Evolutionary conservation across 108 stramenopile species (phyloP), one percentile per base, ranked within the genome.

Genomic region (Cylindrotheca closterium): DNA sequence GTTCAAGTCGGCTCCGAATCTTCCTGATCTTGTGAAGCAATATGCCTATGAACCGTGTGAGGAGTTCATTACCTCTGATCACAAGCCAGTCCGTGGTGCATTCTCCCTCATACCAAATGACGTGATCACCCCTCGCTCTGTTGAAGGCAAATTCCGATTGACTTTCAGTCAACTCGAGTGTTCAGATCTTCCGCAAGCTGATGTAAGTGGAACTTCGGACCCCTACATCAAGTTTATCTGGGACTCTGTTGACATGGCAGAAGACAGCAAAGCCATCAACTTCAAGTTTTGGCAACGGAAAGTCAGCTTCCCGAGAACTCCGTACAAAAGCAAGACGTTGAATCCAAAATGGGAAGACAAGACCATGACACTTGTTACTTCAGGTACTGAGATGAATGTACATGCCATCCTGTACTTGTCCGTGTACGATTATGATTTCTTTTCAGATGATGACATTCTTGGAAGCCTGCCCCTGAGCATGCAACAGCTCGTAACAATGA

Each of bases 51-150:
- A 78, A 33, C 72, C 87, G 5, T 86, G 81, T 66, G 67, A 79
- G 1, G 80, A 68, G 48, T 88, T 86, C 58, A 71, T 81, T n/a
- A 86, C 85, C 30, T 84, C 82, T 12, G 92, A 93, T 72, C 92
- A 93, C 75, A 93, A 93, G 54, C 92, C 92, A 5, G 78, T 93
- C 12, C 81, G 84, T 33, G 89, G 84, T 0, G 85, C 70, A 0
- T 94, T 86, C 62, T 50, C 61, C 19, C 65, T 94, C n/a, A 70
- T 62, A 47, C 66, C 70, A 42, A 82, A 78, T 58, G 67, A 75
- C 21, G 47, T 21, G 8, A 54, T 55, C 26, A 17, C 30, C 37
- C 37, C 37, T 58, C 51, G 17, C 2, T 34, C 4, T 18, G 55
- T 18, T 56, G 71, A 55, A 52, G 60, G 1, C 47, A 24, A 73